These are phyloP conservation scores for Penicillium simplicissimum DNA, from an alignment of 495 filamentous ascomycete genomes.

Conservation along the genomic window DNA sequence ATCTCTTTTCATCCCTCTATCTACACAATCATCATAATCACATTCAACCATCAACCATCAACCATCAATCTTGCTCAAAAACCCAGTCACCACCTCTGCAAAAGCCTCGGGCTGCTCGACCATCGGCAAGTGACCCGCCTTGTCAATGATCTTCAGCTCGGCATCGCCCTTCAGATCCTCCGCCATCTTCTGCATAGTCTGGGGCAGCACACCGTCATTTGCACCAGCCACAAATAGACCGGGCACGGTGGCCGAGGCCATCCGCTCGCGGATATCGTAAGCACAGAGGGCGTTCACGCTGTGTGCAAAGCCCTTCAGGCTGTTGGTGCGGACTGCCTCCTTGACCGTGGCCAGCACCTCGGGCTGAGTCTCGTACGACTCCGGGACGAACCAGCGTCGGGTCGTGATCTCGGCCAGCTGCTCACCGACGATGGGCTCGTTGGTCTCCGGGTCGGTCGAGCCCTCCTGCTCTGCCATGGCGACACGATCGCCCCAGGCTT, in stretches of 20 bases:
- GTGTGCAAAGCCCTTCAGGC: slow-evolving; percentile 67
- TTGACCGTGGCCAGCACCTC: slow-evolving; percentile 54
- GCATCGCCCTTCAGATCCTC: slow-evolving; percentile 53
- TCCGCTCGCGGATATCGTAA: slow-evolving; percentile 68
- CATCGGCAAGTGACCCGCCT: slow-evolving; percentile 81
- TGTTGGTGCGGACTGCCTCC: slow-evolving; percentile 62
- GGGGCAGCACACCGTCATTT: slow-evolving; percentile 71
- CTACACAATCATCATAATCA: neutral
- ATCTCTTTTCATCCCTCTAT: neutral
- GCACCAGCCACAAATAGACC: slow-evolving; percentile 69
- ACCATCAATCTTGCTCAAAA: slow-evolving; percentile 43
- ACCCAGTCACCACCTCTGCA: slow-evolving; percentile 58
- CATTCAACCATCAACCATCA: neutral
- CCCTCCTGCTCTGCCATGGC: slow-evolving; percentile 62
- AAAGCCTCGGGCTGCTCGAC: slow-evolving; percentile 69
- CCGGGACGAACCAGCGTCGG: slow-evolving; percentile 69
- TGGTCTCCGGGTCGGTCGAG: slow-evolving; percentile 39
- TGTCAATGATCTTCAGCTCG: slow-evolving; percentile 59
- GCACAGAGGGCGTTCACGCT: slow-evolving; percentile 71
- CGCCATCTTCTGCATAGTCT: slow-evolving; percentile 75
- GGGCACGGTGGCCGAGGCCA: slow-evolving; percentile 58
- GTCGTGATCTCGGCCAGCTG: slow-evolving; percentile 67
- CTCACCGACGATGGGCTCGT: slow-evolving; percentile 55
- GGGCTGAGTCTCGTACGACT: slow-evolving; percentile 56
- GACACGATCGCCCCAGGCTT: slow-evolving; percentile 76